These are phyloP conservation scores for Waitea zeae DNA, from an alignment of 1,284 basidiomycete species.

Conservation along the genomic window DNA sequence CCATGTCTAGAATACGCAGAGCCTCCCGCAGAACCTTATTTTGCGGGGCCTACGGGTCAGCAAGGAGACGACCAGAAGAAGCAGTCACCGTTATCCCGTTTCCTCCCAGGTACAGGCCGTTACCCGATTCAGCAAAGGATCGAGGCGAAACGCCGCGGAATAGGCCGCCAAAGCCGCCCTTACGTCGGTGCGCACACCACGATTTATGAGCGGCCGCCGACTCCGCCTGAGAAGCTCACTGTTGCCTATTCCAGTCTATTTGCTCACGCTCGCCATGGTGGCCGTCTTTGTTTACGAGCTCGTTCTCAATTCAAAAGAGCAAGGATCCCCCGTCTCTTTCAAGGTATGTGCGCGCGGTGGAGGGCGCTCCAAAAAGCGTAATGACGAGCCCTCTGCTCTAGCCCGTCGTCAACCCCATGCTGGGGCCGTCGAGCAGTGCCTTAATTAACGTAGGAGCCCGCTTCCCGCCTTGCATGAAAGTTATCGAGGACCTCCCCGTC, in stretches of 20 bases:
- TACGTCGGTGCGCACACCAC: too few species aligned
- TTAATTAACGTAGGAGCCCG: constrained; percentile 85
- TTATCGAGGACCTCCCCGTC: constrained; percentile 40
- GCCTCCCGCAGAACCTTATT: too few species aligned
- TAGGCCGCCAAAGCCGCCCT: constrained; percentile 71
- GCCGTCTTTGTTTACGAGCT: constrained; percentile 67
- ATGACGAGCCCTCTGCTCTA: too few species aligned
- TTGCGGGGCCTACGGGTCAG: too few species aligned
- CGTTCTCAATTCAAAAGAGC: constrained; percentile 50
- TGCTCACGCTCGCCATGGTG: constrained; percentile 47
- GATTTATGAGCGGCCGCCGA: constrained; percentile 12
- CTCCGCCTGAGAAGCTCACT: not conserved
- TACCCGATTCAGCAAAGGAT: constrained; percentile 71
- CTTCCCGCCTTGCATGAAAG: constrained; percentile 82
- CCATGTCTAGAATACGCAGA: too few species aligned
- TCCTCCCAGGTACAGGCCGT: constrained; percentile 15
- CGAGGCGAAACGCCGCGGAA: constrained; percentile 68
- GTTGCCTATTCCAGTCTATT: constrained; percentile 28
- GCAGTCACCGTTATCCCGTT: too few species aligned
- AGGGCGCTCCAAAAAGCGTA: too few species aligned
- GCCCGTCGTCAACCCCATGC: constrained; percentile 81
- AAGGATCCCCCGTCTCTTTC: constrained; percentile 69
- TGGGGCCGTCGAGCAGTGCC: constrained; percentile 72
- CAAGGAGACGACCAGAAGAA: too few species aligned
- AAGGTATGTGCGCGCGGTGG: constrained; percentile 36